These are phyloP conservation scores for Monosporozyma solicola DNA, from an alignment of 805 yeast species.

Conservation along the genomic window DNA sequence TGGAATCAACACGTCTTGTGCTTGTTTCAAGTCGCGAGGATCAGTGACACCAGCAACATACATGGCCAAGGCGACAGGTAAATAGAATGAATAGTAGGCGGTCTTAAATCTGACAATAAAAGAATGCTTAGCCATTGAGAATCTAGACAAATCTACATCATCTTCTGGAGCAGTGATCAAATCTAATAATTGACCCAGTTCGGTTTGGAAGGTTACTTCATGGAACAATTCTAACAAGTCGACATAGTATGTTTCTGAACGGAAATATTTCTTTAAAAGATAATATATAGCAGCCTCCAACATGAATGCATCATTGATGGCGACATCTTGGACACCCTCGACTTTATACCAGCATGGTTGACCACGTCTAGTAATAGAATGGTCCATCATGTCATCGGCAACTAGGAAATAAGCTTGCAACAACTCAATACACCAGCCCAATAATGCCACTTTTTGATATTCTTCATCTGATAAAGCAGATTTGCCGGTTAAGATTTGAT, in stretches of 20 bases:
- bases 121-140: constrained; percentile 81
- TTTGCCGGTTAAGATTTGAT: constrained; percentile 56
- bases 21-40: constrained; percentile 76
- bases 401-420: constrained; percentile 94
- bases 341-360: constrained; percentile 95
- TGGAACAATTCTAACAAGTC: constrained; percentile 91
- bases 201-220: constrained; percentile 96
- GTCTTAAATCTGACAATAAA: constrained; percentile 95
- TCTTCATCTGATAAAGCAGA: constrained; percentile 46
- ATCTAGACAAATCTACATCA: constrained; percentile 77
- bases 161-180: constrained; percentile 97
- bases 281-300: constrained; percentile 90
- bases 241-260: constrained; percentile 69
- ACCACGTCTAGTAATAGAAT: constrained; percentile 92
- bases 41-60: constrained; percentile 71
- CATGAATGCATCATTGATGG: constrained; percentile 96
- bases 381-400: constrained; percentile 98
- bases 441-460: constrained; percentile 73
- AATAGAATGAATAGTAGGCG: constrained; percentile 92
- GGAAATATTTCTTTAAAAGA: constrained; percentile 82
- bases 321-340: constrained; percentile 78
- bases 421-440: constrained; percentile 94
- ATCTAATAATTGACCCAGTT: constrained; percentile 91
- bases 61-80: constrained; percentile 97
- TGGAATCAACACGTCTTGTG: constrained; percentile 77